Base-by-base conservation (phyloP, 768 basidiomycete species). In the Leccinum obscurum region DNA sequence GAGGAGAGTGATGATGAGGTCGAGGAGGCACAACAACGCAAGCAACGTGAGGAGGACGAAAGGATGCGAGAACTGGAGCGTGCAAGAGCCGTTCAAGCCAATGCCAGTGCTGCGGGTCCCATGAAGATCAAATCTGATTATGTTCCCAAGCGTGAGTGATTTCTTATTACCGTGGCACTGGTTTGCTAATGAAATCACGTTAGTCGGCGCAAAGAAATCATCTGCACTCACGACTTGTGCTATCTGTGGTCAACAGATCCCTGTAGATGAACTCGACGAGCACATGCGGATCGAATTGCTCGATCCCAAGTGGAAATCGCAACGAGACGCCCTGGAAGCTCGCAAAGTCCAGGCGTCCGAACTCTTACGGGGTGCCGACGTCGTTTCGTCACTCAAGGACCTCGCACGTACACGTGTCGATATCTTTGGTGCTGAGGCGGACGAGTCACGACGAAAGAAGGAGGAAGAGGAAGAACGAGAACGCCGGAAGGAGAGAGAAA, bases 261-360 rank as follows among this genome's bases (percentile, higher is more conserved):
- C 97, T 28, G 89, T 95, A 68, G 92, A 97, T 76, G 96, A 98
- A 72, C 79, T 98, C 50, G 86, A 96, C 66, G 95, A 98, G 72
- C 97, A 98, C 74, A 95, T 98, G 86, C 92, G 97, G 67, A 98
- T 98, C 71, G 97, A 99, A 72, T 76, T 98, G 62, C 84, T 99
- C 66, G 97, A 99, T 76, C 97, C 97, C 46, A 87, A 89, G 73
- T 99, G 96, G 95, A 98, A 98, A 75, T 93, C 95, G 63, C 93
- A 96, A 72, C 90, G 96, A 64, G 90, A 94, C 68, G 83, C 78
- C 11, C 77, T 95, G 67, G 97, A 99, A 72, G 84, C 89, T 35
- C 90, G 95, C 72, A 93, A 93, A 71, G 90, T 91, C 6, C 90
- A 93, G 70, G 88, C 91, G 6, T 91, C 91, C 17, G 92, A 94